Percentiles rank a stretch among this genome's conserved stretches.
Conservation (phyloP, 306 rosid species). For the Leucaena leucocephala region DNA sequence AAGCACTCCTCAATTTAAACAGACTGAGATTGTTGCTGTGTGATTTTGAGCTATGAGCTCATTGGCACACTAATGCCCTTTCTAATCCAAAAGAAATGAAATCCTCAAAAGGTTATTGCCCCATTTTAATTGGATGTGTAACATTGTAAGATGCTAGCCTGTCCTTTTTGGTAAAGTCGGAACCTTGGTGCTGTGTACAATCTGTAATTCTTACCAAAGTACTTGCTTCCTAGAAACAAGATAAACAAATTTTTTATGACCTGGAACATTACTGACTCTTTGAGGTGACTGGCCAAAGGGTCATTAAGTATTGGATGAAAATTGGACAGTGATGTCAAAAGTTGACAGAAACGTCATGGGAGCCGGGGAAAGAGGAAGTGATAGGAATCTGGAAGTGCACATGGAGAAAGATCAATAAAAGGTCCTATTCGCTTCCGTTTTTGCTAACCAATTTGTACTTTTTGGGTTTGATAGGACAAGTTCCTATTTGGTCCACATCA, state of each 20-base stretch:
- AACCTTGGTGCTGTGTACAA: not conserved
- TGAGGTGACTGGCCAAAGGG: not conserved
- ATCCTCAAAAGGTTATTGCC: not conserved
- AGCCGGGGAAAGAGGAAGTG: not conserved
- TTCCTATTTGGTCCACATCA: no score
- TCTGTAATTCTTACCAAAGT: not conserved
- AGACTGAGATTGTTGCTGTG: not conserved
- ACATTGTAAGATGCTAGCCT: not conserved
- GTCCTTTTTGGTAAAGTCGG: conserved; percentile 1
- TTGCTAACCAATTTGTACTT: no score
- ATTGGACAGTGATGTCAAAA: not conserved
- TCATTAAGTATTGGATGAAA: not conserved
- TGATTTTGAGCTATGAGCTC: not conserved
- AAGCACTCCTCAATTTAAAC: not conserved
- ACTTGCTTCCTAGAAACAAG: conserved; percentile 7
- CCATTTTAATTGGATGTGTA: not conserved
- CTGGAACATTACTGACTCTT: not conserved
- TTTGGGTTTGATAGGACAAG: no score
- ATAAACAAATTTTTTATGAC: not conserved
- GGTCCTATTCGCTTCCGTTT: no score
- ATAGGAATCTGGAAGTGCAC: no score
- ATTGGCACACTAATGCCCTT: not conserved
- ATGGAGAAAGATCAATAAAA: no score
- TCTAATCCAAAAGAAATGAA: not conserved
- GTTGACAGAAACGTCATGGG: not conserved